Conservation (phyloP, 2,329 filamentous ascomycete species). For the Teratosphaeriaceae sp. region DNA sequence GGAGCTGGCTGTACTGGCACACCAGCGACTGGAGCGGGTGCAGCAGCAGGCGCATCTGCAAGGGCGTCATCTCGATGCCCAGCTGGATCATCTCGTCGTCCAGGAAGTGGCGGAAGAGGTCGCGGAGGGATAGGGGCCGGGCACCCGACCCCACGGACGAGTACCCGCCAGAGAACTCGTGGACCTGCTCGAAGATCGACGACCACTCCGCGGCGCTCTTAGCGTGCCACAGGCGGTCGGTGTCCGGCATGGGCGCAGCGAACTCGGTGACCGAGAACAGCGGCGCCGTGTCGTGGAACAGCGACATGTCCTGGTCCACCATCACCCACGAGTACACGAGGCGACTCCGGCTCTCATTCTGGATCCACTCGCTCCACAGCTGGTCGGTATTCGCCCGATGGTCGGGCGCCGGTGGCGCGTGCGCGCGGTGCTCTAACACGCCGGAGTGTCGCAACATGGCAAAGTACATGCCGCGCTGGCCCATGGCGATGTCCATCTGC, state of each 20-base stretch:
- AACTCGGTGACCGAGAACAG: slow-evolving; percentile 61
- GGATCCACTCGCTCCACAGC: slow-evolving; percentile 59
- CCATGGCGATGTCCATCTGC: slow-evolving; percentile 72
- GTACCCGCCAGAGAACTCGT: slow-evolving; percentile 48
- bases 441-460: slow-evolving; percentile 66
- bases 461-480: slow-evolving; percentile 66
- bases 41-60: slow-evolving; percentile 58
- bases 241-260: slow-evolving; percentile 56
- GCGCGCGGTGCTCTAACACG: slow-evolving; percentile 48
- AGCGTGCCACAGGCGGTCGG: slow-evolving; percentile 58
- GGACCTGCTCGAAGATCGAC: slow-evolving; percentile 51
- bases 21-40: slow-evolving; percentile 62
- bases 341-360: slow-evolving; percentile 57
- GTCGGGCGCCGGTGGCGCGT: slow-evolving; percentile 41
- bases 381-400: slow-evolving; percentile 43
- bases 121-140: slow-evolving; percentile 52
- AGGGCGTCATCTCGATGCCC: slow-evolving; percentile 47
- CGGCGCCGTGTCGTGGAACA: slow-evolving; percentile 58
- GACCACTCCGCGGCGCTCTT: slow-evolving; percentile 55
- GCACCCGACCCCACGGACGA: slow-evolving; percentile 49
- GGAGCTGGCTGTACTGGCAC: slow-evolving; percentile 57
- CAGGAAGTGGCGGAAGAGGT: slow-evolving; percentile 62
- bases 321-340: slow-evolving; percentile 71
- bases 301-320: slow-evolving; percentile 63
- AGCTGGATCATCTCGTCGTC: slow-evolving; percentile 54